These are phyloP conservation scores for Suhomyces kilbournensis DNA, from an alignment of 805 yeast species.

Conservation along the genomic window DNA sequence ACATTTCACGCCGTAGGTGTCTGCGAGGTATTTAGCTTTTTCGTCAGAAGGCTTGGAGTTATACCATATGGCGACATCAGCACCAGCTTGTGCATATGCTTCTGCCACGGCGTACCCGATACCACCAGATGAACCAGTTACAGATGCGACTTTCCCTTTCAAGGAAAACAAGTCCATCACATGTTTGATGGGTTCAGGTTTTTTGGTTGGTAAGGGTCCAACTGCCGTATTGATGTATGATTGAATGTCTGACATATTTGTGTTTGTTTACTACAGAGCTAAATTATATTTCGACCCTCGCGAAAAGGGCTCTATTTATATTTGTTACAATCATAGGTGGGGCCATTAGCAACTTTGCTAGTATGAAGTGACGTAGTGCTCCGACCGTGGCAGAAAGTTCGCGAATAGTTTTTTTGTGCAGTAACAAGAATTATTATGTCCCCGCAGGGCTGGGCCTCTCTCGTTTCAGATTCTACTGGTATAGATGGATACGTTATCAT, in stretches of 20 bases:
- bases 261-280: neutral
- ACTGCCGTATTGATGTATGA: conserved; percentile 29
- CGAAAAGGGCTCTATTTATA: neutral
- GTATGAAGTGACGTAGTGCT: neutral
- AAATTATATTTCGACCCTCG: neutral
- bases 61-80: conserved; percentile 69
- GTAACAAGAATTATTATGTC: neutral
- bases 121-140: conserved; percentile 85
- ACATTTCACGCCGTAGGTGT: conserved; percentile 57
- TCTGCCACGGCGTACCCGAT: conserved; percentile 81
- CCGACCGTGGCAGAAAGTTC: neutral
- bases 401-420: neutral
- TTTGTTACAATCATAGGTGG: neutral
- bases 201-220: conserved; percentile 54
- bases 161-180: conserved; percentile 71
- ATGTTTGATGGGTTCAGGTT: conserved; percentile 49
- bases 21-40: conserved; percentile 50
- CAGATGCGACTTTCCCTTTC: conserved; percentile 77
- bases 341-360: neutral
- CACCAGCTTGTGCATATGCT: conserved; percentile 85
- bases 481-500: neutral
- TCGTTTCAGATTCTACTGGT: neutral
- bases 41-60: conserved; percentile 61
- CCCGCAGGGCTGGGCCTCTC: neutral
- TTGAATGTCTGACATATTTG: neutral